Base-by-base conservation (phyloP, 2,329 filamentous ascomycete genomes). In the Penicillium sp. region DNA sequence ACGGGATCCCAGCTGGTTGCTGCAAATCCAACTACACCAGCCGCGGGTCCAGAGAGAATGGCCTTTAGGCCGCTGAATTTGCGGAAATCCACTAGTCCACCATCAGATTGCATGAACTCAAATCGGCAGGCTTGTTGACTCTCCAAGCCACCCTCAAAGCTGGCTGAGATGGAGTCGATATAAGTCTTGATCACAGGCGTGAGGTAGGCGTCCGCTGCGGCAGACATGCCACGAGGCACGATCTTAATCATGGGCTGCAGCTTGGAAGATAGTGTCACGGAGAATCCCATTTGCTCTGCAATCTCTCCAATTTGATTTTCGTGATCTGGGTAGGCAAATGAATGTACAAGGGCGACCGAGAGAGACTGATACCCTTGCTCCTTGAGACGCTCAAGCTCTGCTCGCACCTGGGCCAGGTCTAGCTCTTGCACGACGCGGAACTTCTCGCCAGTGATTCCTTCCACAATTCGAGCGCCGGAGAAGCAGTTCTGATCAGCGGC, bases 21-120 rank as follows among this genome's bases (percentile, higher is more conserved):
- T 17, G 93, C 92, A 74, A 96, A 96, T 4, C 93, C 93, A 0
- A 97, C 93, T 0, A 97, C 93, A 48, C 93, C 93, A 47, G 93
- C 93, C n/a, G 93, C 93, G 0, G 93, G 93, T 0, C 93, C 94
- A 0, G 92, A 96, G 4, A 97, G 74, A 59, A 97, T 96, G 1
- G 92, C 93, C 69, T 90, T 89, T 10, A 97, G 78, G 0, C 93
- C 93, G 1, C 91, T 95, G 71, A 97, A 97, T 67, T 82, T 74
- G 56, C 76, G 76, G 54, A 81, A 79, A 61, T 81, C 78, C 6
- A 88, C 86, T 7, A 88, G 75, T 4, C 86, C 86, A 51, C 91
- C 92, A 65, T 96, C 92, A 5, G 90, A 94, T 76, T 97, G 93
- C 94, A 97, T 97, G 68, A 97, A 97, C 73, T 97, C 93, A 76